phyloP scores from a whole-genome alignment of 2,329 filamentous ascomycete genomes.

The Beauveria caledonica region DNA sequence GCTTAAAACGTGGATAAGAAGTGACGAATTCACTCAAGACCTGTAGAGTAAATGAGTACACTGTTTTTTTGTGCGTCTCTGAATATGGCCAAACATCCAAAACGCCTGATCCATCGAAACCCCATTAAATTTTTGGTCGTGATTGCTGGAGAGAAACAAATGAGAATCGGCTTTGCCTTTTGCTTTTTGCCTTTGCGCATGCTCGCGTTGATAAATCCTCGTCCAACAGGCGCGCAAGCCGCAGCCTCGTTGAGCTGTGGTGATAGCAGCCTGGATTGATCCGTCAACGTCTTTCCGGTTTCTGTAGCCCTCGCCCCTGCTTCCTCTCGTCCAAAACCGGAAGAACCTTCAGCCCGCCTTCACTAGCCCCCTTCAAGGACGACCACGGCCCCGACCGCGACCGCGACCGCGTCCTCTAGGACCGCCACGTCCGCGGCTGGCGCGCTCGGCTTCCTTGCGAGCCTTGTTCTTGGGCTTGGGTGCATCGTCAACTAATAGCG shows the following conservation, averaged over 20 bases:
- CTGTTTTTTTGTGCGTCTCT: slow-evolving; percentile 3
- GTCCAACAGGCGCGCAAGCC: not conserved
- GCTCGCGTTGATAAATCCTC: not conserved
- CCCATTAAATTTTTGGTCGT: slow-evolving; percentile 2
- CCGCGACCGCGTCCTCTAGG: slow-evolving; percentile 46
- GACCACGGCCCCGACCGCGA: slow-evolving; percentile 33
- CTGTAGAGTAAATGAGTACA: slow-evolving; percentile 1
- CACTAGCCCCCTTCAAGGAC: slow-evolving; percentile 13
- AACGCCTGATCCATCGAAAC: slow-evolving; percentile 10
- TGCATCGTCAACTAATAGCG: slow-evolving; percentile 88
- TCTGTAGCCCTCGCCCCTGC: not conserved
- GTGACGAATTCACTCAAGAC: not conserved
- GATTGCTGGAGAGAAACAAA: not conserved
- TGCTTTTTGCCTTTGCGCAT: not conserved
- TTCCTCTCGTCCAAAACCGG: not conserved
- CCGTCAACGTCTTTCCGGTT: not conserved
- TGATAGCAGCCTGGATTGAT: not conserved
- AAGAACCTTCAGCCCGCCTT: not conserved
- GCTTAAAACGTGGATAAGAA: not conserved
- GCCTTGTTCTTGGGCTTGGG: slow-evolving; percentile 99
- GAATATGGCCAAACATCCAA: slow-evolving; percentile 10
- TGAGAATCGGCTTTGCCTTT: not conserved
- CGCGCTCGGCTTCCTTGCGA: slow-evolving; percentile 71
- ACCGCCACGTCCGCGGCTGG: slow-evolving; percentile 43
- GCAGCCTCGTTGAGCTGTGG: not conserved